Base-by-base conservation (phyloP, 1,284 basidiomycete genomes). In the Leccinum pallidistipes region DNA sequence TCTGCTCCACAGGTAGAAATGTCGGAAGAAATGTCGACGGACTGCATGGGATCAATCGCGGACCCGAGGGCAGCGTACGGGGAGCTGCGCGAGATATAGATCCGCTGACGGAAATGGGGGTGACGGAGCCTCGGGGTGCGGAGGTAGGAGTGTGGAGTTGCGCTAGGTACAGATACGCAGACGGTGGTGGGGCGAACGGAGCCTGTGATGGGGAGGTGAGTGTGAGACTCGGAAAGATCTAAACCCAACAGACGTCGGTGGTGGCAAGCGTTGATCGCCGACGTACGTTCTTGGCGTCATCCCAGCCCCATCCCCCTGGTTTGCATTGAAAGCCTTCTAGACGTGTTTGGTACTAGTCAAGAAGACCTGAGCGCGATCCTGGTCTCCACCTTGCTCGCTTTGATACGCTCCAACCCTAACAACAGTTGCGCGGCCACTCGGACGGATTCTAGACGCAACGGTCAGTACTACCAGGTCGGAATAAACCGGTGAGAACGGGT, bases 321-420 rank as follows among this genome's bases (percentile, higher is more conserved):
- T 92, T 8, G 82, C 78, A 58, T 90, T 90, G 79, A 94, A 94
- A 0, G 90, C 88, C 34, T 77, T 80, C 68, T 92, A 86, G 31
- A 93, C 79, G 62, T 86, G 73, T 62, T 86, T 85, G n/a, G 88
- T 88, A 16, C 90, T 90, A 31, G 72, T 69, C 62, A 86, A 70
- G 67, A 86, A 83, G 27, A 81, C 79, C 16, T 81, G 78, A 11
- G 83, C 78, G 18, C 88, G 83, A 52, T 90, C 85, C 18, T 83
- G 80, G 64, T 91, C 88, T 83, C 84, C 67, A 83, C 84, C 77
- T 89, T 92, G 74, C 92, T 92, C 16, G 84, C 79, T 68, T 97
- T 97, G 60, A 96, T 83, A n/a, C 88, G 83, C 62, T 94, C 88
- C 8, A 97, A 76, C 16, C 94, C 94, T n/a, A 96, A 80, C 10